Conservation (phyloP, 106 monocot genomes). For the Dioscorea alata region DNA sequence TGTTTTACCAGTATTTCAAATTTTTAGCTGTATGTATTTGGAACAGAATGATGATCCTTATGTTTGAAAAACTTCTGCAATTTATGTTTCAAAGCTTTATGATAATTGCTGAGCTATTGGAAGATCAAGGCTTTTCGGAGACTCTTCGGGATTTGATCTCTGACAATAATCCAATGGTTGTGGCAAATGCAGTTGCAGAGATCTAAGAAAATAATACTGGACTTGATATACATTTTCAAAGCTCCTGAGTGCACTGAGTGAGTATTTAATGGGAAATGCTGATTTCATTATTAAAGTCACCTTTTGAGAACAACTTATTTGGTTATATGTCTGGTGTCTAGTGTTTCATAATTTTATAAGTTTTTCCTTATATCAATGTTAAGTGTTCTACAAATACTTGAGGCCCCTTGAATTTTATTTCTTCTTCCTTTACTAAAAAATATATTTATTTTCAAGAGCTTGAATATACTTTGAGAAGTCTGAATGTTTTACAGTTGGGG, state of each 20-base stretch:
- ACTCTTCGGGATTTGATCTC: constrained; percentile 96
- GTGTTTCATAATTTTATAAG: no score
- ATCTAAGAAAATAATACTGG: constrained; percentile 79
- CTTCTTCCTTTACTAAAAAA: no score
- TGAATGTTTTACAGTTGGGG: constrained; percentile 66
- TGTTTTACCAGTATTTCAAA: background rate
- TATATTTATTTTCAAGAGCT: no score
- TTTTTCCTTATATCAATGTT: no score
- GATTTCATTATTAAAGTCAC: no score
- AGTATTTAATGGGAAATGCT: constrained; percentile 1
- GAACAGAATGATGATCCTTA: constrained; percentile 97
- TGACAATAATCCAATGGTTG: constrained; percentile 99
- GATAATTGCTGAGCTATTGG: constrained; percentile 97
- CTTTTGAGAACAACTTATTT: no score
- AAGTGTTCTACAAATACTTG: no score
- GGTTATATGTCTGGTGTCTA: no score
- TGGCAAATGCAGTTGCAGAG: constrained; percentile 99
- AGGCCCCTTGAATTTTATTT: no score
- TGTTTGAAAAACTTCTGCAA: constrained; percentile 95
- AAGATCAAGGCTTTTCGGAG: constrained; percentile 94
- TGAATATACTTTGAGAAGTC: no score
- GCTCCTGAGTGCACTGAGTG: constrained; percentile 15
- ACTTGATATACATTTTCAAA: constrained; percentile 86
- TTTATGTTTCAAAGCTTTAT: constrained; percentile 95
- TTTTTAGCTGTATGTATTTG: constrained; percentile 15